These are phyloP conservation scores for Pythium vanterpoolii DNA, from an alignment of 352 stramenopile species.

Conservation along the genomic window DNA sequence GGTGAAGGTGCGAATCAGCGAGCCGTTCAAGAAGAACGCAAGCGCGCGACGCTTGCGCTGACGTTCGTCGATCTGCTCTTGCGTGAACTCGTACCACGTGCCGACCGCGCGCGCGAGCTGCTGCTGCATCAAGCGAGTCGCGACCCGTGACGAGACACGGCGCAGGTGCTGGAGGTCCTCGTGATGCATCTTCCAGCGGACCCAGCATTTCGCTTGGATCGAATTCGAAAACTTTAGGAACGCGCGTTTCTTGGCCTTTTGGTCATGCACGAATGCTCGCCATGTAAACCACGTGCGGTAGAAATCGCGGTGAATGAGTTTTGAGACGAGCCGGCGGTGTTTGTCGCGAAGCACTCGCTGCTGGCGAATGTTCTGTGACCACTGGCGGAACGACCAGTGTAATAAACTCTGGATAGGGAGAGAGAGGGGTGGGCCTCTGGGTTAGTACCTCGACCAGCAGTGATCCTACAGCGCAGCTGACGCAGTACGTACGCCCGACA, in stretches of 20 bases:
- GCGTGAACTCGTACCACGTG: conserved; percentile 68
- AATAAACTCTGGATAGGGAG: conserved; percentile 38
- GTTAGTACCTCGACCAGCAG: no score
- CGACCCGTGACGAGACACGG: conserved; percentile 40
- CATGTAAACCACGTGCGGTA: conserved; percentile 56
- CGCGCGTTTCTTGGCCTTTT: conserved; percentile 55
- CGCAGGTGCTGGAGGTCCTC: conserved; percentile 37
- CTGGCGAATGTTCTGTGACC: conserved; percentile 37
- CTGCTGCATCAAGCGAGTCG: conserved; percentile 36
- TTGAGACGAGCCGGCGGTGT: conserved; percentile 39
- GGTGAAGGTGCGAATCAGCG: conserved; percentile 52
- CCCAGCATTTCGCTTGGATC: conserved; percentile 61
- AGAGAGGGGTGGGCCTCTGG: not conserved
- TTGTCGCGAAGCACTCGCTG: conserved; percentile 44
- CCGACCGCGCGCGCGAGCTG: conserved; percentile 40
- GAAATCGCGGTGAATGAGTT: conserved; percentile 55
- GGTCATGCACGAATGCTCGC: conserved; percentile 46
- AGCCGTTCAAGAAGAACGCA: conserved; percentile 59
- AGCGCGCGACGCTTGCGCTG: conserved; percentile 52
- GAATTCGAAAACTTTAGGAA: conserved; percentile 57
- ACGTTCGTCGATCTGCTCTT: conserved; percentile 45
- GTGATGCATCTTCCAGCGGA: conserved; percentile 49
- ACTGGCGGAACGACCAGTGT: conserved; percentile 71
- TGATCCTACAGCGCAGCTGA: no score
- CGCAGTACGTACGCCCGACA: conserved; percentile 56